phyloP scores from a whole-genome alignment of 108 stramenopile species.

The Bacterosira constricta region DNA sequence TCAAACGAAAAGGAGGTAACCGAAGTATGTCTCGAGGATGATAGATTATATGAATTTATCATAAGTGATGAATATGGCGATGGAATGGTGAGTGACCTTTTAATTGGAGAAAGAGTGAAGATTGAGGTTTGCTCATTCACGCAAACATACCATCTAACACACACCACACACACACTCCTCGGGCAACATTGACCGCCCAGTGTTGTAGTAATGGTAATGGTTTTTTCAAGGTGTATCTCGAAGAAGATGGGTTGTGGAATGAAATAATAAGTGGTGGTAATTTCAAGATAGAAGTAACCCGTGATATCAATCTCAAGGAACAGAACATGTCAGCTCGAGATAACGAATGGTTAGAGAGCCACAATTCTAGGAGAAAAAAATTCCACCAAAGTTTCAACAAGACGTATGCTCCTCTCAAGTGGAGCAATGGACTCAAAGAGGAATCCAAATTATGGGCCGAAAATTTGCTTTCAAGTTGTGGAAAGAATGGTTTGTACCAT shows the following conservation, averaged over 20 bases:
- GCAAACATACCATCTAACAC: not conserved
- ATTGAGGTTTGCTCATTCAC: not conserved
- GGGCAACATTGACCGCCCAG: too few species aligned
- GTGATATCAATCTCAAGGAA: constrained; percentile 19
- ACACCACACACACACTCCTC: not conserved
- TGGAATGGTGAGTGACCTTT: constrained; percentile 7
- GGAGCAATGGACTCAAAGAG: constrained; percentile 25
- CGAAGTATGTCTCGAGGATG: constrained; percentile 13
- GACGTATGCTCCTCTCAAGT: constrained; percentile 21
- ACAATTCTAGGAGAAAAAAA: constrained; percentile 15
- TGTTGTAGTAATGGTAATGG: constrained; percentile 24
- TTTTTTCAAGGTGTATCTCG: constrained; percentile 8
- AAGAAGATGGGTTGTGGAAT: constrained; percentile 9
- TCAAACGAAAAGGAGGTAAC: constrained; percentile 1
- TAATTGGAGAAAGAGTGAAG: not conserved
- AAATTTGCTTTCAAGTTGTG: constrained; percentile 27
- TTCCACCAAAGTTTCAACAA: constrained; percentile 18
- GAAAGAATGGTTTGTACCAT: constrained; percentile 43
- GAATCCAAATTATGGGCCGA: constrained; percentile 31
- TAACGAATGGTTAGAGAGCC: constrained; percentile 10
- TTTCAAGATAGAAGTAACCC: constrained; percentile 24
- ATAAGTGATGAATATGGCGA: constrained; percentile 8
- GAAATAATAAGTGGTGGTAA: constrained; percentile 14
- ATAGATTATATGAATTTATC: constrained; percentile 16
- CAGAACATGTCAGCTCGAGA: constrained; percentile 21